These are phyloP conservation scores for Kuraishia hungarica DNA, from an alignment of 805 yeast genomes.

Conservation along the genomic window DNA sequence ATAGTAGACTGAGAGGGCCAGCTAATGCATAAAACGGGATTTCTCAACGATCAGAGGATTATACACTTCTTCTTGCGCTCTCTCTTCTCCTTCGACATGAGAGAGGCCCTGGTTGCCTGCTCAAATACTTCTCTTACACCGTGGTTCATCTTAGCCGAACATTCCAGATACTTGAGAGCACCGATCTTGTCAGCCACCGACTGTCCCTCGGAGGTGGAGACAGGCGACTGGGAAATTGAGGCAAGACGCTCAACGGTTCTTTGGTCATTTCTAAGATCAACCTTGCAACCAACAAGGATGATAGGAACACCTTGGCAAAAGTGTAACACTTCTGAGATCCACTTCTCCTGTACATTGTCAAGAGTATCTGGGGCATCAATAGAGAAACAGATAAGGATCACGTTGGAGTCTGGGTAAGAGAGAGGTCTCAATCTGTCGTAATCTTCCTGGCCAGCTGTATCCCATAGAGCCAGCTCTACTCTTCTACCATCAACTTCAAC, in stretches of 20 bases:
- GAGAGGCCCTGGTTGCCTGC: slow-evolving; percentile 86
- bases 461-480: slow-evolving; percentile 93
- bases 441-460: slow-evolving; percentile 98
- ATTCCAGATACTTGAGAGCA: slow-evolving; percentile 79
- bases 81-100: slow-evolving; percentile 52
- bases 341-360: slow-evolving; percentile 90
- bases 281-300: slow-evolving; percentile 86
- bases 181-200: slow-evolving; percentile 85
- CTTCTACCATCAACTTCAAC: slow-evolving; percentile 87
- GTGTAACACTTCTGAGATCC: slow-evolving; percentile 90
- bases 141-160: slow-evolving; percentile 86
- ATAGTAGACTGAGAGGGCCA: neutral
- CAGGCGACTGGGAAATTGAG: slow-evolving; percentile 74
- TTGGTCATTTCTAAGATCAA: slow-evolving; percentile 79
- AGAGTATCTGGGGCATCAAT: slow-evolving; percentile 87
- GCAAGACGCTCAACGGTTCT: slow-evolving; percentile 67
- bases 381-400: slow-evolving; percentile 84
- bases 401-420: slow-evolving; percentile 89
- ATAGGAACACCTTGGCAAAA: slow-evolving; percentile 94
- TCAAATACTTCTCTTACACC: slow-evolving; percentile 92
- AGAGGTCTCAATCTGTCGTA: slow-evolving; percentile 89
- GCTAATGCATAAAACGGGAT: neutral
- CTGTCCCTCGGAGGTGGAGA: slow-evolving; percentile 74
- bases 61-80: slow-evolving; percentile 61
- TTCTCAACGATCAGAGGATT: slow-evolving; percentile 37